These are phyloP conservation scores for Vigna mungo DNA, from an alignment of 306 rosid genomes.

Conservation along the genomic window DNA sequence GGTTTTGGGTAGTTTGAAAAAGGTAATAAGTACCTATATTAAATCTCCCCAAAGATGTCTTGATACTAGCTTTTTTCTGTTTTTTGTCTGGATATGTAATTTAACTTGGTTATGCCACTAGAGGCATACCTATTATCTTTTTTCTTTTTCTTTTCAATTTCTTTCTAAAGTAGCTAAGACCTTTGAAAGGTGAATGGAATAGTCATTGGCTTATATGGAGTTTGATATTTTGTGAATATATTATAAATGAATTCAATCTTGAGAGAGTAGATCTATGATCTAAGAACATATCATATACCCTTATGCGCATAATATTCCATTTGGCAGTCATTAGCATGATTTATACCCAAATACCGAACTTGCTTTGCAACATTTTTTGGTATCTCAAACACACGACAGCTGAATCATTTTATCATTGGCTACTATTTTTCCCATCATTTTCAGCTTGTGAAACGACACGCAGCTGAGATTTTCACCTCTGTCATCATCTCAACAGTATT, in stretches of 20 bases:
- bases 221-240: constrained; percentile 20
- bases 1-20: constrained; percentile 14
- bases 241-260: neutral
- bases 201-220: constrained; percentile 5
- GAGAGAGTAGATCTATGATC: neutral
- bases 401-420: constrained; percentile 14
- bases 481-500: constrained; percentile 82
- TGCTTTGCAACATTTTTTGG: constrained; percentile 19
- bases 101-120: neutral
- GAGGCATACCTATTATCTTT: neutral
- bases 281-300: neutral
- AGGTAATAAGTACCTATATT: neutral
- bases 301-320: neutral
- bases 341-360: neutral
- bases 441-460: constrained; percentile 98
- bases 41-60: neutral
- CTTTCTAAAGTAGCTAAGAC: constrained; percentile 1
- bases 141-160: neutral
- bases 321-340: constrained; percentile 20
- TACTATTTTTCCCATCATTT: constrained; percentile 36
- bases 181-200: constrained; percentile 9
- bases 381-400: constrained; percentile 23
- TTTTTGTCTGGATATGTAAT: neutral
- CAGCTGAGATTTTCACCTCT: constrained; percentile 95
- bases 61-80: neutral